These are phyloP conservation scores for Simmondsia chinensis DNA, from an alignment of 148 eudicot species.

Conservation along the genomic window DNA sequence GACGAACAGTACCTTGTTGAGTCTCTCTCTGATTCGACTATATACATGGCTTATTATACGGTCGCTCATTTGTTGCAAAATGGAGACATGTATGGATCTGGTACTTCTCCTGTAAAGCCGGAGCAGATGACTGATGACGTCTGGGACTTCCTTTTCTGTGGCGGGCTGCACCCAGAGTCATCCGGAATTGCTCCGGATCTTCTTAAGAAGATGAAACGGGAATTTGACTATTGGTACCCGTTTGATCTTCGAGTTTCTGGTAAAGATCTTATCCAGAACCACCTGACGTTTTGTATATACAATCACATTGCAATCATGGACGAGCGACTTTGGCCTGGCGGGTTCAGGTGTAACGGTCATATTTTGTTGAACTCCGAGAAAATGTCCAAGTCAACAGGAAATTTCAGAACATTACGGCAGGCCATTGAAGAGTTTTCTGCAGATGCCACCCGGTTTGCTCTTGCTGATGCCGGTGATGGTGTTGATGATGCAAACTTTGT, in stretches of 20 bases:
- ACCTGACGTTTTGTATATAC: constrained; percentile 79
- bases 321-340: constrained; percentile 75
- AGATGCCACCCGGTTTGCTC: constrained; percentile 76
- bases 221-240: constrained; percentile 94
- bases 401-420: constrained; percentile 66
- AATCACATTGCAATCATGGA: constrained; percentile 78
- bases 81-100: constrained; percentile 72
- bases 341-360: constrained; percentile 92
- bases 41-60: constrained; percentile 95
- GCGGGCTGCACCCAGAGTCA: constrained; percentile 54
- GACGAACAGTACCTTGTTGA: constrained; percentile 83
- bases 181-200: constrained; percentile 37
- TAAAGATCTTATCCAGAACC: constrained; percentile 92
- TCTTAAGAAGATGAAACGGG: constrained; percentile 69
- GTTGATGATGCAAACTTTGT: constrained; percentile 96
- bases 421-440: constrained; percentile 86
- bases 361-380: constrained; percentile 84
- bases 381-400: constrained; percentile 95
- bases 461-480: constrained; percentile 95
- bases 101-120: constrained; percentile 41
- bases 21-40: constrained; percentile 86
- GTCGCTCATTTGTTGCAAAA: constrained; percentile 69
- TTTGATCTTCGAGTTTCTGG: constrained; percentile 94
- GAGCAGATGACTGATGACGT: constrained; percentile 82
- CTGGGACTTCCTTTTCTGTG: constrained; percentile 78